Percentiles rank a stretch among this genome's conserved stretches.
Evolutionary conservation across 2,329 filamentous ascomycete genomes (phyloP).

Genomic region (Botrytis cinerea): DNA sequence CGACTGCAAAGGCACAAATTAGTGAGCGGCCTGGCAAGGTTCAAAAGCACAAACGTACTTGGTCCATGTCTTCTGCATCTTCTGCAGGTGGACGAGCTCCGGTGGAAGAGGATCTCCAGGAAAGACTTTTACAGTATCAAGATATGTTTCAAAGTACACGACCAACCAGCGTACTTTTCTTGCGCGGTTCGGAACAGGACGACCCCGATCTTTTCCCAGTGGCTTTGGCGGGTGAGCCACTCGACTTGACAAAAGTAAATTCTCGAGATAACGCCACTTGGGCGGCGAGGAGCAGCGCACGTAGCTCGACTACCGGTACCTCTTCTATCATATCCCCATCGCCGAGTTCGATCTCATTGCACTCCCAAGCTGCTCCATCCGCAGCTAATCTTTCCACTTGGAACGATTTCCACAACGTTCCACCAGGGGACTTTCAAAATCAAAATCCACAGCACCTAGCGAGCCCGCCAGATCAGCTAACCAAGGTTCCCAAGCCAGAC

Average conservation of each 20-base stretch:
- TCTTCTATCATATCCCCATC: constrained; percentile 67
- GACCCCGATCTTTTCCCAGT: constrained; percentile 81
- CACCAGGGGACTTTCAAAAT: constrained; percentile 49
- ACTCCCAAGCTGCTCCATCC: constrained; percentile 50
- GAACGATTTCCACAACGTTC: constrained; percentile 58
- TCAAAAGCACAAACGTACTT: constrained; percentile 87
- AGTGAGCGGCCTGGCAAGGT: constrained; percentile 73
- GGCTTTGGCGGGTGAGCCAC: constrained; percentile 66
- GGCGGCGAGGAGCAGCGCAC: constrained; percentile 52
- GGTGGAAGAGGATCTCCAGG: constrained; percentile 73
- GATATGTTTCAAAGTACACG: constrained; percentile 88
- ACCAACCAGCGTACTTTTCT: constrained; percentile 74
- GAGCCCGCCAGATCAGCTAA: constrained; percentile 53
- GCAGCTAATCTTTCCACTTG: constrained; percentile 50
- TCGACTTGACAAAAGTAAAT: constrained; percentile 58
- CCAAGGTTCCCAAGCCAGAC: constrained; percentile 58
- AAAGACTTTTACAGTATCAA: constrained; percentile 72
- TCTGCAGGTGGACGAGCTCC: constrained; percentile 59
- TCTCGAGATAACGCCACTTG: constrained; percentile 40
- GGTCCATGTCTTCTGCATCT: constrained; percentile 86
- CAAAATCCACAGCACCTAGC: constrained; percentile 47
- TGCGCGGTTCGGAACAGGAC: constrained; percentile 75
- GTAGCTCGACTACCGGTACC: constrained; percentile 58
- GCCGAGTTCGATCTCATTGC: constrained; percentile 64
- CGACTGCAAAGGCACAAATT: constrained; percentile 47